Percentiles rank a stretch among this genome's conserved stretches.
Conservation (phyloP, 345 rosid species). For the Dipteronia dyeriana region DNA sequence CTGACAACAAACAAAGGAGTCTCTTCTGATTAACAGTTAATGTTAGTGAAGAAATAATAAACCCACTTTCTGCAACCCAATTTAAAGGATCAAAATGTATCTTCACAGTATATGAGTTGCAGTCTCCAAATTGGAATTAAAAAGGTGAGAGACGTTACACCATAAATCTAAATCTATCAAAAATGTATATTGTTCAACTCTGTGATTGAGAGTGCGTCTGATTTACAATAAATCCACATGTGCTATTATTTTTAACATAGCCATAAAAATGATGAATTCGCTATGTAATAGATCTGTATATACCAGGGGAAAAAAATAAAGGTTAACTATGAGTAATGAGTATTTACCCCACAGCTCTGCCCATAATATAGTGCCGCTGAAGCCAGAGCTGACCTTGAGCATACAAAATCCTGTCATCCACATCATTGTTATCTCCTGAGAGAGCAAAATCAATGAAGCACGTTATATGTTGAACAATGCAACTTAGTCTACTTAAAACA, state of each 20-base stretch:
- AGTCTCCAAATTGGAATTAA: neutral
- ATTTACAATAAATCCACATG: neutral
- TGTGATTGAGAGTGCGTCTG: no score
- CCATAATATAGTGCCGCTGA: conserved; percentile 82
- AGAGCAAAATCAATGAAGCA: conserved; percentile 12
- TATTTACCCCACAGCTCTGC: conserved; percentile 86
- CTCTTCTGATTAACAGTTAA: neutral
- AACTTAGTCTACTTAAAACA: conserved; percentile 7
- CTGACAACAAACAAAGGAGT: neutral
- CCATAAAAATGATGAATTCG: neutral
- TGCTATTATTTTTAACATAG: neutral
- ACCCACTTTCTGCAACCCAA: conserved; percentile 1
- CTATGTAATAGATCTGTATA: neutral
- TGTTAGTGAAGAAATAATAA: neutral
- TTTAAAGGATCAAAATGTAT: neutral
- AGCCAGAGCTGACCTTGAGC: conserved; percentile 91
- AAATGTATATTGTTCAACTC: neutral
- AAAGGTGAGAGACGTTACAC: neutral
- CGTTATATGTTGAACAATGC: conserved; percentile 3
- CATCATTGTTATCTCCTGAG: conserved; percentile 77
- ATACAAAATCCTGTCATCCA: conserved; percentile 81
- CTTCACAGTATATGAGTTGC: neutral
- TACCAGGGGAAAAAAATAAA: neutral
- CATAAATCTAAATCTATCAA: neutral
- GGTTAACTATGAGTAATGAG: neutral